Conservation (phyloP, 345 rosid species). For the Acer negundo region DNA sequence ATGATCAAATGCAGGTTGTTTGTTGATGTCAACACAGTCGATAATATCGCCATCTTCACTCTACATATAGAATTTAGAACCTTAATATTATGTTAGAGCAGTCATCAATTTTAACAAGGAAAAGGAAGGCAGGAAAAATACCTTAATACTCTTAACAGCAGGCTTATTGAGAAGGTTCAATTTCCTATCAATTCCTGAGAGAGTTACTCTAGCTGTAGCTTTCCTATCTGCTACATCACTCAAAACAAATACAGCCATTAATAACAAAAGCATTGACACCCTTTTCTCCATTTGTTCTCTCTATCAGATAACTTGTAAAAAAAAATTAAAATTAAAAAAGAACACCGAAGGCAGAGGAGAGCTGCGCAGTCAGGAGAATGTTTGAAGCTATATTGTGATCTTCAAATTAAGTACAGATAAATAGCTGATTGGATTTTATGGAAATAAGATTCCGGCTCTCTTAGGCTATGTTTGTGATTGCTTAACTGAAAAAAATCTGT, state of each 20-base stretch:
- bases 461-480: too few species aligned
- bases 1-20: conserved; percentile 59
- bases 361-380: too few species aligned
- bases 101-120: not conserved
- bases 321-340: too few species aligned
- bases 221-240: conserved; percentile 13
- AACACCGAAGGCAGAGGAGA: not conserved
- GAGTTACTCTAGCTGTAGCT: not conserved
- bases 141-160: conserved; percentile 31
- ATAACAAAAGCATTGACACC: conserved; percentile 12
- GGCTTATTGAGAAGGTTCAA: conserved; percentile 52
- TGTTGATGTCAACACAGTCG: conserved; percentile 50
- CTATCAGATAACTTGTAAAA: not conserved
- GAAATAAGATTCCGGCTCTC: too few species aligned
- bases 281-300: conserved; percentile 10
- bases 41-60: conserved; percentile 59
- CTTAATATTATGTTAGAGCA: not conserved
- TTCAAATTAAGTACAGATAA: not conserved
- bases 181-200: conserved; percentile 30
- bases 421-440: not conserved
- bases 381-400: too few species aligned
- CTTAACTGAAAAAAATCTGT: too few species aligned
- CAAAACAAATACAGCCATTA: conserved; percentile 19
- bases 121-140: too few species aligned
- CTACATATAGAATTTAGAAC: conserved; percentile 19